phyloP scores from a whole-genome alignment of 352 stramenopile genomes.

The Aphanomyces stellatus region DNA sequence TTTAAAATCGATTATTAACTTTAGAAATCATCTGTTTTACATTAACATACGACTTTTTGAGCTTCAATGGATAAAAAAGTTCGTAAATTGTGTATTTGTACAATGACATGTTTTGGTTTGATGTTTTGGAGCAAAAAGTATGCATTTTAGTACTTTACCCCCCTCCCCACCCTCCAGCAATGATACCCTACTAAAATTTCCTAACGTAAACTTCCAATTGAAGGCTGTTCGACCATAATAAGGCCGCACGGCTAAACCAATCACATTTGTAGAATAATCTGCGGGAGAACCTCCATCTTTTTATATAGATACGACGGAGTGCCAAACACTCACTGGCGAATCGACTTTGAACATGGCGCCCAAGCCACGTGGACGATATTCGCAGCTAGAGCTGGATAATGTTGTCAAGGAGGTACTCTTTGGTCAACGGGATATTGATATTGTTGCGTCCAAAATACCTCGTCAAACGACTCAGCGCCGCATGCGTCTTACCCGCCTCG shows the following conservation, averaged over 20 bases:
- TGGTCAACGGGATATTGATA: not conserved
- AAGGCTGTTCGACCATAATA: not conserved
- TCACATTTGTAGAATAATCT: not conserved
- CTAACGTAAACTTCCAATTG: not conserved
- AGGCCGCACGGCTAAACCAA: not conserved
- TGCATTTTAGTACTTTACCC: not conserved
- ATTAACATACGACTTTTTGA: too few relatives aligned
- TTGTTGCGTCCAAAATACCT: not conserved
- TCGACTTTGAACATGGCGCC: not conserved
- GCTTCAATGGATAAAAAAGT: not conserved
- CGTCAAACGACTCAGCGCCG: not conserved
- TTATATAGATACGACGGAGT: not conserved
- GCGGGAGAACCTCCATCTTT: not conserved
- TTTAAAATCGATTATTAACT: too few relatives aligned
- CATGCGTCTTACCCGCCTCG: not conserved
- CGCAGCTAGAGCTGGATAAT: not conserved
- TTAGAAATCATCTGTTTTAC: too few relatives aligned
- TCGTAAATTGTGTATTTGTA: not conserved
- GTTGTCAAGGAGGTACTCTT: not conserved
- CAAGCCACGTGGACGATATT: not conserved
- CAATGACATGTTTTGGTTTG: not conserved
- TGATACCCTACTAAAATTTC: too few relatives aligned
- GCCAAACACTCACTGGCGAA: not conserved
- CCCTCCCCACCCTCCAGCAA: too few relatives aligned
- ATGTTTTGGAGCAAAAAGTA: not conserved